Evolutionary conservation across 2,329 filamentous ascomycete species (phyloP).

Genomic region (Karstenula rhodostoma): DNA sequence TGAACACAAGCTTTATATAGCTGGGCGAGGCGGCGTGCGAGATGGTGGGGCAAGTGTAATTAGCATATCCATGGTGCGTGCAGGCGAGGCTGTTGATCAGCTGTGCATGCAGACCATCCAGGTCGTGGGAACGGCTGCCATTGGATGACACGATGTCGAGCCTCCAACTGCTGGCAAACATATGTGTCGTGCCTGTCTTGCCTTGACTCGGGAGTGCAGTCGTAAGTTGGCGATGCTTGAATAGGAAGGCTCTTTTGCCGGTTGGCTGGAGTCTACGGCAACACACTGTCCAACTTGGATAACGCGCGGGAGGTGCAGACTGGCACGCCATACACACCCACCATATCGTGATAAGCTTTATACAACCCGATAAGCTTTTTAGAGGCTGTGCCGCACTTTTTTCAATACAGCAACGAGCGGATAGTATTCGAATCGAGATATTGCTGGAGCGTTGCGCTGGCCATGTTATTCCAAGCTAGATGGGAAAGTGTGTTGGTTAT

Average conservation of each 20-base stretch:
- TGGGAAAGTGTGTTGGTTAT: too few species aligned
- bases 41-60: background rate
- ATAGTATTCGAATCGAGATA: too few species aligned
- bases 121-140: background rate
- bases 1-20: background rate
- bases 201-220: background rate
- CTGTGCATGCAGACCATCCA: background rate
- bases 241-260: conserved; percentile 3
- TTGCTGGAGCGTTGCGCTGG: too few species aligned
- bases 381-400: background rate
- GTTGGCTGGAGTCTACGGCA: background rate
- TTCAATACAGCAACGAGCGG: background rate
- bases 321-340: background rate
- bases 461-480: too few species aligned
- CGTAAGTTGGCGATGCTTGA: background rate
- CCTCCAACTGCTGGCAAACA: background rate
- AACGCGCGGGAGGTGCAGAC: background rate
- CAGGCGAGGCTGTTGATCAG: background rate
- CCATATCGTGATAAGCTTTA: conserved; percentile 1
- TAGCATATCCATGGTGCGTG: background rate
- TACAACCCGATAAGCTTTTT: background rate
- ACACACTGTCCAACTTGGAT: background rate
- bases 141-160: background rate
- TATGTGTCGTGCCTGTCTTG: background rate
- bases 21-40: background rate